A percentile compares a stretch with the other conserved stretches of the same genome.
Conservation (phyloP, 202 grass and related monocot species). For the Panicum virgatum region DNA sequence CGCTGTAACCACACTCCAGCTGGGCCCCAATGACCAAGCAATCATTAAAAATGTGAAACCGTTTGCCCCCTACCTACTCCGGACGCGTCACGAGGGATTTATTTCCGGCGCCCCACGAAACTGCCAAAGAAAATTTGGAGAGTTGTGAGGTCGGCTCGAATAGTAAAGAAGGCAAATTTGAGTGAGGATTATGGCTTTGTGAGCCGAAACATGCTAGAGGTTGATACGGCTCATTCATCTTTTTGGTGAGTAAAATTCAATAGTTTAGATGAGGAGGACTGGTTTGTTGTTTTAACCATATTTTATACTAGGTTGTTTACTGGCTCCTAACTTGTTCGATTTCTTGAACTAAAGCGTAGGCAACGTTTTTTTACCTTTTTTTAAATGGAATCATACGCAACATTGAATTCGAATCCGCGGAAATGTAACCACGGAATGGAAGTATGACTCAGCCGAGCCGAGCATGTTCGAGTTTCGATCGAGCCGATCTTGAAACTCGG, state of each 20-base stretch:
- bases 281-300: neutral
- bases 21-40: neutral
- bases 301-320: neutral
- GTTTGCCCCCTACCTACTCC: neutral
- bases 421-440: neutral
- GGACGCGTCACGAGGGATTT: neutral
- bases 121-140: neutral
- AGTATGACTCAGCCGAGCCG: neutral
- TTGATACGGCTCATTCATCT: neutral
- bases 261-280: neutral
- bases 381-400: neutral
- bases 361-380: too few relatives aligned
- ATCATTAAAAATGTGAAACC: neutral
- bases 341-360: neutral
- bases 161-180: neutral
- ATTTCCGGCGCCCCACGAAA: neutral
- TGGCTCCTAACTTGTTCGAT: neutral
- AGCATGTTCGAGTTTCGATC: neutral
- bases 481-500: neutral
- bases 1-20: fast-evolving
- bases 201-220: neutral
- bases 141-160: neutral
- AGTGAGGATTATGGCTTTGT: too few relatives aligned
- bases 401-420: neutral
- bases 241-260: neutral